phyloP scores from a whole-genome alignment of 108 stramenopile genomes.

The Discostella stelligeroides region DNA sequence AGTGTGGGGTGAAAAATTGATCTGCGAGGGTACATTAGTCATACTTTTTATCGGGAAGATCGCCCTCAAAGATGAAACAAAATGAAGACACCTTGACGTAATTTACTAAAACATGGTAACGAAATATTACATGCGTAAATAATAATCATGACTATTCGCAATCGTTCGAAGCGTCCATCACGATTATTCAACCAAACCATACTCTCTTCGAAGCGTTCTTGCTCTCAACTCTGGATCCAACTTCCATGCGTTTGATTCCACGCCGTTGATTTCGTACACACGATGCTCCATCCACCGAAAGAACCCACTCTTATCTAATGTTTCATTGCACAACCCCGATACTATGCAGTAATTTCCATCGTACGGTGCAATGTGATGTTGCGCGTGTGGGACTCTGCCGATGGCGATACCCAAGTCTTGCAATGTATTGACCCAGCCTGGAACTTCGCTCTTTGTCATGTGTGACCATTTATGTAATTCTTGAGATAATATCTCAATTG shows the following conservation, averaged over 20 bases:
- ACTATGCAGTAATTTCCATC: constrained; percentile 95
- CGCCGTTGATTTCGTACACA: constrained; percentile 82
- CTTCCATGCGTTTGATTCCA: constrained; percentile 89
- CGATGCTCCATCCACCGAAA: constrained; percentile 83
- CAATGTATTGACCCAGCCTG: constrained; percentile 57
- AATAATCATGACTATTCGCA: no score
- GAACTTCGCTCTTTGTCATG: constrained; percentile 65
- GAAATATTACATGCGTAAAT: background rate
- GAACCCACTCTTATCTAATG: constrained; percentile 79
- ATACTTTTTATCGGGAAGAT: no score
- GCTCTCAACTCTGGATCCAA: constrained; percentile 71
- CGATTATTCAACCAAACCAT: constrained; percentile 27
- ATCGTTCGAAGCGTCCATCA: background rate
- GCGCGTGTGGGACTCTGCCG: constrained; percentile 77
- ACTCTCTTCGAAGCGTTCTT: constrained; percentile 73
- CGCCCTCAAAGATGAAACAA: no score
- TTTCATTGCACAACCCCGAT: constrained; percentile 74
- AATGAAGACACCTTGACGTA: no score
- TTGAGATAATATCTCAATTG: constrained; percentile 80
- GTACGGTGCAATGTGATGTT: constrained; percentile 88
- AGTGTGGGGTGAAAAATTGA: no score
- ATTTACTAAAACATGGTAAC: background rate
- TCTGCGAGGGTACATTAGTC: no score
- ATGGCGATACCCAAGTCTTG: constrained; percentile 72
- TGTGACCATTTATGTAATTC: constrained; percentile 93